These are phyloP conservation scores for Crithidia thermophila DNA, from an alignment of 208 protist species.

Conservation along the genomic window DNA sequence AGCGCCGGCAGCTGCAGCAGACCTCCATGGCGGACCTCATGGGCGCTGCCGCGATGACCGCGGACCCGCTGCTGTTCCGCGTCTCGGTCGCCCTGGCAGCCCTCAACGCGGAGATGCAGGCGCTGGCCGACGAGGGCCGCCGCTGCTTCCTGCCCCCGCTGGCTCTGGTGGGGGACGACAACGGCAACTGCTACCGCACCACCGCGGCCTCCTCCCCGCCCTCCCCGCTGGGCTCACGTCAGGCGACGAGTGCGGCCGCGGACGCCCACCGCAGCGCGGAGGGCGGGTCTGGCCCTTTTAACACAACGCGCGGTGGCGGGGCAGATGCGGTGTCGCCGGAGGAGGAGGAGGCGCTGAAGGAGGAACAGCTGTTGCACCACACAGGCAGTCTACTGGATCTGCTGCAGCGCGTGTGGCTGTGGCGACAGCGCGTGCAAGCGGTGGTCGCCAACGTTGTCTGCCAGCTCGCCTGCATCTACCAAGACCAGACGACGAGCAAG, in stretches of 20 bases:
- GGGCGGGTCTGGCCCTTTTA: background rate
- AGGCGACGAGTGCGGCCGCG: background rate
- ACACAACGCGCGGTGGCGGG: background rate
- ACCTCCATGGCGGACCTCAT: conserved; percentile 50
- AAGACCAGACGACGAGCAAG: background rate
- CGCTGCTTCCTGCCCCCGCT: conserved; percentile 47
- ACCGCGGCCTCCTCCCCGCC: background rate
- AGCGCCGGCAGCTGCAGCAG: conserved; percentile 18
- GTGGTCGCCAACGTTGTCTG: conserved; percentile 70
- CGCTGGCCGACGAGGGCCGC: conserved; percentile 39
- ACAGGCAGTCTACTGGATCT: conserved; percentile 66
- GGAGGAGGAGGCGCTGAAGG: conserved; percentile 23
- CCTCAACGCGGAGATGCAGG: conserved; percentile 52
- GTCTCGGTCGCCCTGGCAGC: conserved; percentile 38
- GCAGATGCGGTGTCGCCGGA: background rate
- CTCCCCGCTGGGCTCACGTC: background rate
- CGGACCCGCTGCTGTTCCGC: conserved; percentile 54
- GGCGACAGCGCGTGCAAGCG: conserved; percentile 64
- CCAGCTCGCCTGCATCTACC: conserved; percentile 80
- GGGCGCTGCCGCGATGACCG: conserved; percentile 18
- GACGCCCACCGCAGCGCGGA: no score
- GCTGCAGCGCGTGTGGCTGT: conserved; percentile 81
- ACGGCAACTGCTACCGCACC: conserved; percentile 20
- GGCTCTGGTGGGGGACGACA: conserved; percentile 53
- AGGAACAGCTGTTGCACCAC: conserved; percentile 75